Base-by-base conservation (phyloP, 208 protist genomes). In the Trypanosoma brucei region DNA sequence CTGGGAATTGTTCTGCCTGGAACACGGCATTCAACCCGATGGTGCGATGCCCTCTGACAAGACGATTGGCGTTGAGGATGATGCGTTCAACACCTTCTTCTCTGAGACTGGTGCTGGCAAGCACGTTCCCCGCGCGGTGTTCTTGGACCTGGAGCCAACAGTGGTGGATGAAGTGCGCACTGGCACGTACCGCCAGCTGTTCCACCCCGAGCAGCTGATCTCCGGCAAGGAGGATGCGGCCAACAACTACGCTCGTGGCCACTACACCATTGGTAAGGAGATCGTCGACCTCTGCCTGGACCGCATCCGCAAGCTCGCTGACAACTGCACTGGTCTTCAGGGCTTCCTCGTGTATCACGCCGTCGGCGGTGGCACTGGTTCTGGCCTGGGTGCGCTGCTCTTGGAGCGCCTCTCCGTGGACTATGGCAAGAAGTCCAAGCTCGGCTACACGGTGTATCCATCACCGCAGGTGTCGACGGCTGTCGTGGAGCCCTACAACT, bases 331-430 rank as follows among this genome's bases (percentile, higher is more conserved):
- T 31, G 94, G 97, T 70, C 94, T 99, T 3, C 98, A 99, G 86
- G 98, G 98, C 72, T 99, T 99, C 94, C 68, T 98, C 36, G 78
- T 99, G 37, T 99, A 98, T 89, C 95, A 99, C 88, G 85, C 97
- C 62, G 91, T 99, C 70, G 98, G 98, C 77, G 98, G 98, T 77
- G 98, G 98, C 74, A 99, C 98, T 42, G 98, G 98, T 67, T 98
- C 97, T 54, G 98, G 98, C 75, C 93, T 99, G 54, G 95, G 89
- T 65, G 82, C 97, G 4, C 91, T 99, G 11, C 86, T 99, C 6
- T 79, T 99, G 40, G 95, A 99, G 83, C 85, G 94, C 65, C 87
- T 99, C 33, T 98, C 95, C 33, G 89, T 97, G 35, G 97, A 99
- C 62, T 99, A 99, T 76, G 94, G 96, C 78, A 98, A 99, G 83